Percentiles rank a stretch among this genome's conserved stretches.
Conservation (phyloP, 2,329 filamentous ascomycete genomes). For the Aspergillus tubingensis region DNA sequence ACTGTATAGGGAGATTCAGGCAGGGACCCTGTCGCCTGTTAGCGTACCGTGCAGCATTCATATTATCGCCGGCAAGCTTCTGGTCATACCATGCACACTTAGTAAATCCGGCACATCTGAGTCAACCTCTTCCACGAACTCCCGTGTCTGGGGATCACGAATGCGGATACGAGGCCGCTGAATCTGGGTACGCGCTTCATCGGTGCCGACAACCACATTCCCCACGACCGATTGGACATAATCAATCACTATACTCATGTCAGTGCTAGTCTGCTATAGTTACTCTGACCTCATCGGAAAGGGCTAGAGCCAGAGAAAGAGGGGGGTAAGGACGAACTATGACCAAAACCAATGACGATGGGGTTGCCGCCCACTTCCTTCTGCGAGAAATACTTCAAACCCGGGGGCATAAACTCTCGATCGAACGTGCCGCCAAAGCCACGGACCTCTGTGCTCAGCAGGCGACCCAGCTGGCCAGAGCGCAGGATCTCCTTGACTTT, state of each 20-base stretch:
- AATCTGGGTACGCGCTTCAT: background rate
- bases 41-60: background rate
- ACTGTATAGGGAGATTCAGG: background rate
- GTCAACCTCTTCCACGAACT: background rate
- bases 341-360: slow-evolving; percentile 15
- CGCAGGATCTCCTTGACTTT: slow-evolving; percentile 51
- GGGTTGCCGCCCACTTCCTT: slow-evolving; percentile 11
- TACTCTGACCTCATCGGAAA: too few relatives aligned
- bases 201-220: background rate
- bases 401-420: slow-evolving; percentile 9
- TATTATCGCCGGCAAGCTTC: background rate
- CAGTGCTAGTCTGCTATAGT: background rate
- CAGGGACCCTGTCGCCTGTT: background rate
- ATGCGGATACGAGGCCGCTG: background rate
- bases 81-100: background rate
- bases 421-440: slow-evolving; percentile 27
- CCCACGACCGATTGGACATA: slow-evolving; percentile 1
- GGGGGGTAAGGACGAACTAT: background rate
- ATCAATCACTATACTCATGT: background rate
- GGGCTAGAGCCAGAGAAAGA: background rate
- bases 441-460: slow-evolving; percentile 51
- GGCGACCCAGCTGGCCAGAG: slow-evolving; percentile 52
- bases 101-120: background rate
- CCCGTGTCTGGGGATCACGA: background rate
- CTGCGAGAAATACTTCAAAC: slow-evolving; percentile 17